These are phyloP conservation scores for Penicillium sp. DNA, from an alignment of 2,329 filamentous ascomycete genomes.

Conservation along the genomic window DNA sequence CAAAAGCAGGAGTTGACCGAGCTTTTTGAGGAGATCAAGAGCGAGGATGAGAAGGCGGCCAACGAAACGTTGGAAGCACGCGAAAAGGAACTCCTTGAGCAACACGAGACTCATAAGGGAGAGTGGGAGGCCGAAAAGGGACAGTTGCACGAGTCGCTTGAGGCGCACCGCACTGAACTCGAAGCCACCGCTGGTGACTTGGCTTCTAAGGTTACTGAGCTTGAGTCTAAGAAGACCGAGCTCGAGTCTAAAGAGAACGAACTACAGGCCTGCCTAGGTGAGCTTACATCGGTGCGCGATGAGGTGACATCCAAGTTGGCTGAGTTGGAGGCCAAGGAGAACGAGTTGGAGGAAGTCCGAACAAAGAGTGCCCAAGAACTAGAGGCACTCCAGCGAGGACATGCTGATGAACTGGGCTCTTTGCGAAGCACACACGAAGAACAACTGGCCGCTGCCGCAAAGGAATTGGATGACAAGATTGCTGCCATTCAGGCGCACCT, in stretches of 20 bases:
- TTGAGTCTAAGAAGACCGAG: constrained; percentile 36
- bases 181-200: constrained; percentile 32
- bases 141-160: constrained; percentile 38
- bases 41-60: constrained; percentile 42
- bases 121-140: constrained; percentile 40
- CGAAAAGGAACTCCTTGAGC: constrained; percentile 46
- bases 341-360: constrained; percentile 34
- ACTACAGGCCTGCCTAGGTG: constrained; percentile 27
- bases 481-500: constrained; percentile 26
- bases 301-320: constrained; percentile 28
- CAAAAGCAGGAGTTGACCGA: constrained; percentile 50
- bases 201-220: constrained; percentile 31
- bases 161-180: constrained; percentile 37
- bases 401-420: constrained; percentile 26
- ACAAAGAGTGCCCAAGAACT: constrained; percentile 29
- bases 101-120: constrained; percentile 34
- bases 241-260: constrained; percentile 36
- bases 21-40: constrained; percentile 48
- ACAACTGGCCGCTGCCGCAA: constrained; percentile 23
- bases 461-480: constrained; percentile 29
- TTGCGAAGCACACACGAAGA: constrained; percentile 28
- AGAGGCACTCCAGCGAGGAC: constrained; percentile 22
- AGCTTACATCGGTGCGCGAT: constrained; percentile 27
- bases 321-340: constrained; percentile 29
- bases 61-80: constrained; percentile 37